phyloP scores from a whole-genome alignment of 1,139 yeast species.

The Nakaseomyces delphensis region DNA sequence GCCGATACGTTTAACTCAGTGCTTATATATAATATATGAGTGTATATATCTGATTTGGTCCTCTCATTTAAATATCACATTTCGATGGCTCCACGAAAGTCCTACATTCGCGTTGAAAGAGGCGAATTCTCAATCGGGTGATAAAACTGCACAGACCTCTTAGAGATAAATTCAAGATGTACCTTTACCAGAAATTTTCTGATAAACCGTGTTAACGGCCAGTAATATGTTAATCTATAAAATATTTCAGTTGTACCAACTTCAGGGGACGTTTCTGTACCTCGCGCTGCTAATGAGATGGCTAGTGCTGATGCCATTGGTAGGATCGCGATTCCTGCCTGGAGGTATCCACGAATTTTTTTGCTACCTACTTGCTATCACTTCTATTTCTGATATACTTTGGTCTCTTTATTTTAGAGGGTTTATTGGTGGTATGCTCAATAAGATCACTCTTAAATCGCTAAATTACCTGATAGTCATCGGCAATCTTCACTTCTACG shows the following conservation, averaged over 20 bases:
- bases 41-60: too few relatives aligned
- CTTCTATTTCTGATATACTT: slow-evolving; percentile 21
- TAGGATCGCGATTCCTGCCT: slow-evolving; percentile 52
- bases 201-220: too few relatives aligned
- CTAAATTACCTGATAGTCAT: slow-evolving; percentile 42
- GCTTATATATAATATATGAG: too few relatives aligned
- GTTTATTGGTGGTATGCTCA: slow-evolving; percentile 12
- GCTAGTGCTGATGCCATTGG: slow-evolving; percentile 47
- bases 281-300: slow-evolving; percentile 45
- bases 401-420: slow-evolving; percentile 25
- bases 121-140: too few relatives aligned
- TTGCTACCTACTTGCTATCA: slow-evolving; percentile 27
- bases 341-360: slow-evolving; percentile 65
- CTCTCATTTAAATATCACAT: too few relatives aligned
- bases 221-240: slow-evolving; percentile 11
- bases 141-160: too few relatives aligned
- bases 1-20: too few relatives aligned
- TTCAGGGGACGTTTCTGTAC: slow-evolving; percentile 41
- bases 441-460: slow-evolving; percentile 31
- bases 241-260: slow-evolving; percentile 25
- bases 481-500: slow-evolving; percentile 37
- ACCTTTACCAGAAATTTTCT: too few relatives aligned
- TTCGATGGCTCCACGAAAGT: too few relatives aligned
- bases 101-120: too few relatives aligned
- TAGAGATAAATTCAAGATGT: background rate